These are phyloP conservation scores for Megacollybia marginata DNA, from an alignment of 768 basidiomycete species.

Conservation along the genomic window DNA sequence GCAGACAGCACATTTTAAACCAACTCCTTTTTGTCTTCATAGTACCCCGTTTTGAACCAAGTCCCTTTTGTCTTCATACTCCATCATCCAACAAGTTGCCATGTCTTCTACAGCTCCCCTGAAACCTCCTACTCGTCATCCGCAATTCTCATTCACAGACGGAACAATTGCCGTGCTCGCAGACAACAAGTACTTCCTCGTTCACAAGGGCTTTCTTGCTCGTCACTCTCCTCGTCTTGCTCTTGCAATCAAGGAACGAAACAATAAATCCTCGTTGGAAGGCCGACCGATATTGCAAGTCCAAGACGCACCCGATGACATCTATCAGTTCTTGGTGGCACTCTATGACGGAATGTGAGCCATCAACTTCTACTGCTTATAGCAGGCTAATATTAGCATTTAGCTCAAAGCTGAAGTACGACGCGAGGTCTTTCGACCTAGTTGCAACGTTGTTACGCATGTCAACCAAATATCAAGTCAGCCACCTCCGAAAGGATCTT, in stretches of 20 bases:
- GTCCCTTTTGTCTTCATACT: too few relatives aligned
- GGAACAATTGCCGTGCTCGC: conserved; percentile 63
- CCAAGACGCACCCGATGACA: conserved; percentile 47
- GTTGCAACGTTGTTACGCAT: conserved; percentile 54
- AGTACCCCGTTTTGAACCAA: too few relatives aligned
- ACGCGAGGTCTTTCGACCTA: conserved; percentile 41
- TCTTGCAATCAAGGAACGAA: conserved; percentile 27
- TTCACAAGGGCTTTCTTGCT: conserved; percentile 58
- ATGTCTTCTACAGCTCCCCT: neutral
- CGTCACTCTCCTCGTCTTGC: conserved; percentile 53
- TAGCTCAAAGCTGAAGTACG: conserved; percentile 41
- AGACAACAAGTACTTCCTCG: conserved; percentile 52
- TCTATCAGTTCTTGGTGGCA: conserved; percentile 52
- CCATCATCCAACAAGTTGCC: too few relatives aligned
- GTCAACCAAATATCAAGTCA: conserved; percentile 56
- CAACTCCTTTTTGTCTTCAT: too few relatives aligned
- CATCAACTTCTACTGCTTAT: neutral
- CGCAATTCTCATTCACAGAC: conserved; percentile 56
- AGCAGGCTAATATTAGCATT: conserved; percentile 8
- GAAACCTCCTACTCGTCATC: conserved; percentile 30
- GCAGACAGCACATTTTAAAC: too few relatives aligned
- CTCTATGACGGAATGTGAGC: conserved; percentile 70
- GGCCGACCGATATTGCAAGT: conserved; percentile 50
- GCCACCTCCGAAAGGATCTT: conserved; percentile 49
- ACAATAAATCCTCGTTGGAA: conserved; percentile 33